Conservation (phyloP, 2,329 filamentous ascomycete genomes). For the Ophiostoma quercus region DNA sequence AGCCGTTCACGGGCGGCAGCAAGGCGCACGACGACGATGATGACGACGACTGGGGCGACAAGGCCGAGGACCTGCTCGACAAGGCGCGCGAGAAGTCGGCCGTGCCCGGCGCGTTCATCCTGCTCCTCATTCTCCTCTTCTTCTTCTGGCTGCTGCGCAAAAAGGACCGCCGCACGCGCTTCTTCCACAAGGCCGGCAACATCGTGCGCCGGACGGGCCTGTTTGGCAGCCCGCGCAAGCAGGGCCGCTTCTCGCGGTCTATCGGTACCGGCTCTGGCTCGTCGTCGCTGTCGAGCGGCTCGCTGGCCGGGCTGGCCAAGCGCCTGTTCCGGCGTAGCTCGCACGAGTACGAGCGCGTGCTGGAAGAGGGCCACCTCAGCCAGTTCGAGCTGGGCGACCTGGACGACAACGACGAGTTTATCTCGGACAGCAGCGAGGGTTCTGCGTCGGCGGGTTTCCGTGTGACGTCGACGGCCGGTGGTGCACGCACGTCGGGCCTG, state of each 20-base stretch:
- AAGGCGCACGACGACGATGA: conserved; percentile 53
- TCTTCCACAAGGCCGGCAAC: conserved; percentile 50
- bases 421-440: conserved; percentile 57
- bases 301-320: conserved; percentile 46
- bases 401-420: conserved; percentile 58
- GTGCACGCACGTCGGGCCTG: conserved; percentile 55
- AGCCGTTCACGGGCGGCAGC: conserved; percentile 44
- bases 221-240: conserved; percentile 44
- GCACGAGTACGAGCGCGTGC: conserved; percentile 70
- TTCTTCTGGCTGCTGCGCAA: conserved; percentile 71
- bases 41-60: conserved; percentile 53
- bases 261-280: conserved; percentile 11
- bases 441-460: conserved; percentile 14
- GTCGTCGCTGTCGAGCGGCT: background rate
- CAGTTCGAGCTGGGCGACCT: conserved; percentile 74
- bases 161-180: conserved; percentile 63
- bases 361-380: conserved; percentile 66
- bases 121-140: conserved; percentile 65
- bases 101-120: conserved; percentile 69
- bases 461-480: conserved; percentile 22
- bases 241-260: conserved; percentile 18
- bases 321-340: conserved; percentile 58
- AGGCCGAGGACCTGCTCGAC: conserved; percentile 56
- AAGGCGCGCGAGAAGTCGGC: conserved; percentile 63
- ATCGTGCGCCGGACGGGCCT: conserved; percentile 41